Evolutionary conservation across 805 yeast genomes (phyloP), one percentile per base, ranked within the genome.

Genomic region (Candida ipomoeae): DNA sequence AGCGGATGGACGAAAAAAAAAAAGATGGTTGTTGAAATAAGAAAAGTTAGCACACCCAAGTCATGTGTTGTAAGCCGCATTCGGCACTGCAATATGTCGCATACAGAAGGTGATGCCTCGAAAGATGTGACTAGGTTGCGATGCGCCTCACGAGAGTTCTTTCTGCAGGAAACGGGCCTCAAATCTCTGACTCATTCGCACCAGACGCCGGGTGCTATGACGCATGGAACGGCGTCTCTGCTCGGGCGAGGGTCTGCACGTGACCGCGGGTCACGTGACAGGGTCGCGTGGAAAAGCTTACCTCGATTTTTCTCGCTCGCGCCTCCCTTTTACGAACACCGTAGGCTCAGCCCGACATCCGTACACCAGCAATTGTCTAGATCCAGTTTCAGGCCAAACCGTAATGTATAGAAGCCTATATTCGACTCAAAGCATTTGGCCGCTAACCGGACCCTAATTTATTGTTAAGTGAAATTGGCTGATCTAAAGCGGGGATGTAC

Each of bases 71-170:
- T 17, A 15, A 40, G 43, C 45, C 45, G 45, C 38, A 33, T 33
- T 33, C 38, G 45, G 37, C 26, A 6, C 34, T 26, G 10, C 21
- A 29, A 20, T 33, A 3, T 31, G n/a, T 26, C 38, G 45, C 45
- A 42, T 42, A 33, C 3, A 42, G 45, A 18, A 42, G 45, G 45
- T 33, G 45, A 42, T 42, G 45, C 38, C 45, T 23, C 17, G 38
- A 33, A 15, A 20, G 31, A 42, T 37, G 17, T 21, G 38, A 29
- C 38, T 14, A 33, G 8, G 21, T 38, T 33, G 45, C 45, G 14
- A 42, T 21, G 32, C n/a, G 45, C 45, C 45, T 20, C 38, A 15
- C 11, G 31, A 21, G 38, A 13, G 5, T 13, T 5, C 6, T 42
- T 29, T 42, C 31, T 42, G 45, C 45, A 32, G 45, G 45, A 42